phyloP scores from a whole-genome alignment of 2,329 filamentous ascomycete species.

The Pestalotiopsis sp. region DNA sequence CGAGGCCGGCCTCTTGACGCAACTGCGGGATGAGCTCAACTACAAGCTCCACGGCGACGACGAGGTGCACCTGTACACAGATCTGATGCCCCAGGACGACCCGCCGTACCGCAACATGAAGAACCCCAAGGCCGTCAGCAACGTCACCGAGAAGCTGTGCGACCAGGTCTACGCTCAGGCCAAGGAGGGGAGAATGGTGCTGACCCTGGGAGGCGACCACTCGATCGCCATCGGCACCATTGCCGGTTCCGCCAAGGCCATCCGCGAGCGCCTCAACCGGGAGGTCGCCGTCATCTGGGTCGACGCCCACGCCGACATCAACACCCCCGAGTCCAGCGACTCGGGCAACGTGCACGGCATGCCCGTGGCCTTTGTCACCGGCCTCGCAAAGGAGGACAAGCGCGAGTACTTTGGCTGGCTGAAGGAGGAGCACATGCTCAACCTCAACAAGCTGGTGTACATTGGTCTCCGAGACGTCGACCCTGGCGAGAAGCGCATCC shows the following conservation, averaged over 20 bases:
- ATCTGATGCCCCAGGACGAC: conserved; percentile 71
- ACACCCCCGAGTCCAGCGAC: conserved; percentile 85
- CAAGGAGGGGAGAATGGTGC: conserved; percentile 77
- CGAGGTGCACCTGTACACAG: conserved; percentile 78
- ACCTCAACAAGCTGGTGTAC: conserved; percentile 87
- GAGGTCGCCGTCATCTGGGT: conserved; percentile 98
- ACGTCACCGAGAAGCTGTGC: conserved; percentile 79
- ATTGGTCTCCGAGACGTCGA: conserved; percentile 95
- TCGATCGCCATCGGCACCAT: conserved; percentile 95
- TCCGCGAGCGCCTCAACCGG: conserved; percentile 76
- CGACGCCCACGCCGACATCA: conserved; percentile 97
- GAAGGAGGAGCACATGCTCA: conserved; percentile 68
- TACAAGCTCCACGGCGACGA: conserved; percentile 87
- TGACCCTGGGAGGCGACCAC: conserved; percentile 95
- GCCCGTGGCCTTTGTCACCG: conserved; percentile 90
- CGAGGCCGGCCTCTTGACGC: conserved; percentile 79
- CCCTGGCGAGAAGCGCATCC: conserved; percentile 86
- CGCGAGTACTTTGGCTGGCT: conserved; percentile 91
- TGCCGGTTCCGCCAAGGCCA: conserved; percentile 82
- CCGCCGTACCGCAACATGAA: conserved; percentile 91
- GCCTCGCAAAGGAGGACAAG: conserved; percentile 74
- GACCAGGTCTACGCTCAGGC: conserved; percentile 88
- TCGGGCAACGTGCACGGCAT: conserved; percentile 98
- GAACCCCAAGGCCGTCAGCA: conserved; percentile 83
- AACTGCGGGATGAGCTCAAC: conserved; percentile 82